Evolutionary conservation across 768 basidiomycete genomes (phyloP), one percentile per base, ranked within the genome.

Genomic region (Clitopilus passeckerianus): DNA sequence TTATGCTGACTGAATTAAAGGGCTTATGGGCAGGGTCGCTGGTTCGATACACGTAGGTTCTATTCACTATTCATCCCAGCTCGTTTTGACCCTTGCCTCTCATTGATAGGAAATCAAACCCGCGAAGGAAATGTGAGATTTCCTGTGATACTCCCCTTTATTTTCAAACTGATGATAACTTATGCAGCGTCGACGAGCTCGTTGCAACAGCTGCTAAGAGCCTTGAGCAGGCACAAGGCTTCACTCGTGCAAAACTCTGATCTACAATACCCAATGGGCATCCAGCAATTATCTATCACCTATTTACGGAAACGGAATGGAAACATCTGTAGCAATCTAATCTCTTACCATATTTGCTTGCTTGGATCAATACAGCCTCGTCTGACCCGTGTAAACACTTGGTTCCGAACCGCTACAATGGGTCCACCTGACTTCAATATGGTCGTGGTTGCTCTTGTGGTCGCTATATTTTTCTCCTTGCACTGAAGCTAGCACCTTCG

Each of bases 21-120:
- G 87, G 86, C 69, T 91, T 20, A 91, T 90, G 87, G 90, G 90
- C 18, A 86, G 84, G 63, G 87, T 90, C 1, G 90, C 89, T 23
- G 90, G 83, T 22, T 80, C 86, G 22, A 87, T 91, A 61, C 77
- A 82, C 54, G 84, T 84, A 59, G 52, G 80, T 74, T 18, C 54
- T 53, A 20, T 59, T 22, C 55, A 15, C 18, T 27, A 15, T n/a
- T 34, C 34, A 22, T 52, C 44, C n/a, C 9, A 44, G 34, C 16
- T 41, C 2, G 20, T 6, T 6, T 10, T 27, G 54, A 33, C 57
- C 34, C 60, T 7, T 30, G 65, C 30, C 30, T 43, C 53, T 63
- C 30, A 20, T 52, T 18, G 53, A 8, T 56, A 86, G 84, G 90
- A 93, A 46, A 84, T 95, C 68, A 89, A 91, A 68, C 87, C 92